Evolutionary conservation across 495 filamentous ascomycete genomes (phyloP), one percentile per base, ranked within the genome.

Genomic region (Neurospora sp.): DNA sequence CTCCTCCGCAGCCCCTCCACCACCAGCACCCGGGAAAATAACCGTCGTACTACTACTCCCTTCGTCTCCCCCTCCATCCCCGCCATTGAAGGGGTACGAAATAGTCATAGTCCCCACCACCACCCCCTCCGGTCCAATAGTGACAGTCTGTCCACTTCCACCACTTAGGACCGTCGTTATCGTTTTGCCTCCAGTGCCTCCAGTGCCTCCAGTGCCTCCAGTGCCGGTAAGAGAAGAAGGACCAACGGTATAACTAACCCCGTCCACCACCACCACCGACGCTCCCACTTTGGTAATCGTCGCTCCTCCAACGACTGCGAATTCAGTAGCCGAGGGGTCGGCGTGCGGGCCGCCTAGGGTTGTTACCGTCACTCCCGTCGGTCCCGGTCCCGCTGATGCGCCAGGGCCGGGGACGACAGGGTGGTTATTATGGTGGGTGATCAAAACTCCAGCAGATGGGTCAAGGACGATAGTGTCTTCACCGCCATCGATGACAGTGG

Each of bases 181-280:
- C n/a, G 83, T 81, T 1, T n/a, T n/a, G 7, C 42, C 42, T 44
- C 42, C 42, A 9, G 5, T 42, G 7, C 42, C 42, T 44, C 42
- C 42, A 9, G 5, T 42, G 14, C 77, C 72, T 12, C 73, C 72
- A 20, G 76, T 72, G 12, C 77, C 77, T 1, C 77, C 78, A 0
- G 16, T 18, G n/a, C 2, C 3, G 4, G 22, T 59, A 0, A 27
- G 8, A 18, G 7, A 0, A 37, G 12, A 31, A 16, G 81, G 76
- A 8, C 81, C 83, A 72, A 88, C 77, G 2, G 81, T 82, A 74
- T 85, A 86, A 0, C 84, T 86, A 3, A 74, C 71, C 10, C 81
- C 81, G n/a, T 77, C 73, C 46, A 90, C 78, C 10, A 89, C 82
- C 6, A 87, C 85, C 5, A 85, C 78, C 6, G 84, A 85, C 0